Base-by-base conservation (phyloP, 768 basidiomycete genomes). In the Russula virescens region DNA sequence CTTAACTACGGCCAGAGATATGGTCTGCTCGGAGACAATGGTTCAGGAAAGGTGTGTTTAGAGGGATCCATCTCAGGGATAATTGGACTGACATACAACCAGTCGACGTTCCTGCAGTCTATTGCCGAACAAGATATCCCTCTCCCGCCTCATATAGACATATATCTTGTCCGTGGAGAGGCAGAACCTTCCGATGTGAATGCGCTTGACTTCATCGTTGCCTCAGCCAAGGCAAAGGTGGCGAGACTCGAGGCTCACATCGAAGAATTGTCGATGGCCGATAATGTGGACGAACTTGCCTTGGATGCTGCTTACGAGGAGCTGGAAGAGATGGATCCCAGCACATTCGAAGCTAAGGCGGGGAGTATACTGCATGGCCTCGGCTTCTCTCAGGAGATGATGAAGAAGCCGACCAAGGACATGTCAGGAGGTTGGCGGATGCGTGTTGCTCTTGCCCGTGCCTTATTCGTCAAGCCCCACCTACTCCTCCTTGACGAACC, bases 351-450 rank as follows among this genome's bases (percentile, higher is more conserved):
- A 75, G 82, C 87, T 42, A 98, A 98, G 76, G 96, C 97, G 1
- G 90, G 89, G 56, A 90, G 90, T 68, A 96, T 99, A 69, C 83
- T 98, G n/a, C 91, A 96, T 70, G 97, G 96, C 84, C 85, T 99
- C 43, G 96, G 96, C 18, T 99, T 99, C 78, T 80, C 81, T 52
- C 83, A 82, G 69, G 72, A 78, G 58, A 98, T 98, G 96, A 97
- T 98, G 95, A 83, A 83, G 74, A 91, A 88, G 75, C 89, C 94
- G 4, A 99, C 96, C 34, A 96, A 93, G 77, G 96, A 99, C 73
- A 99, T 99, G 96, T 88, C 86, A 70, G 96, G 96, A 83, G 96
- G 96, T 69, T 99, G 96, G 96, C 84, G 96, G 55, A 99, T 99
- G 96, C 86, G 96, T 73, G 96, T 99, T 58, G 90, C 96, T 16